Conservation (phyloP, 2,329 filamentous ascomycete species). For the Cylindrodendrum hubeiense region DNA sequence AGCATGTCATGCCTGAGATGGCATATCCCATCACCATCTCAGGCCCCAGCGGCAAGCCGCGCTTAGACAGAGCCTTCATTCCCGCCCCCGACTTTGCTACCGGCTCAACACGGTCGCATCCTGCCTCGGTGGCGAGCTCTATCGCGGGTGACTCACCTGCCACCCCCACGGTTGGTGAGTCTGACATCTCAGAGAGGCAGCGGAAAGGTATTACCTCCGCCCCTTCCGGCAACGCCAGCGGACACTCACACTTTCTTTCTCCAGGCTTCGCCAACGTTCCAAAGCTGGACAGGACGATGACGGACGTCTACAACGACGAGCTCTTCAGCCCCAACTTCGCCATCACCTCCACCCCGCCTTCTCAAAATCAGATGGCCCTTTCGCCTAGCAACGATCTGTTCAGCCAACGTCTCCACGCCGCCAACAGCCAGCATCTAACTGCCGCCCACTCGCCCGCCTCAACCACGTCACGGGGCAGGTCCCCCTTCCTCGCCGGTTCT, state of each 20-base stretch:
- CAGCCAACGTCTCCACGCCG: conserved; percentile 81
- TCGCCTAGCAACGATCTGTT: conserved; percentile 72
- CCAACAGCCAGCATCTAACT: conserved; percentile 78
- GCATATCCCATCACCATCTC: conserved; percentile 56
- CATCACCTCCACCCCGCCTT: conserved; percentile 67
- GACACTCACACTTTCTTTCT: conserved; percentile 69
- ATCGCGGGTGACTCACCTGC: conserved; percentile 70
- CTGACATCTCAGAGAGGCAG: conserved; percentile 61
- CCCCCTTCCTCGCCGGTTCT: conserved; percentile 83
- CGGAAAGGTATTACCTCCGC: conserved; percentile 64
- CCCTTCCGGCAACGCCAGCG: conserved; percentile 10
- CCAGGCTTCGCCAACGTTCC: conserved; percentile 69
- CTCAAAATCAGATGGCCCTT: conserved; percentile 59
- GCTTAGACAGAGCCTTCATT: conserved; percentile 57
- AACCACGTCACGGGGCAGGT: conserved; percentile 72
- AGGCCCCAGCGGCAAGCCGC: conserved; percentile 51
- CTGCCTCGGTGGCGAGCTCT: conserved; percentile 69
- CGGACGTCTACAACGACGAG: conserved; percentile 86
- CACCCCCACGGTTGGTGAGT: conserved; percentile 65
- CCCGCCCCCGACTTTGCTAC: conserved; percentile 60
- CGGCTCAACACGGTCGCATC: conserved; percentile 59
- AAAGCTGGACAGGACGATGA: conserved; percentile 88
- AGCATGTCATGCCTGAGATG: conserved; percentile 53
- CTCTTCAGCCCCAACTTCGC: conserved; percentile 80
- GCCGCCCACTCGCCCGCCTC: conserved; percentile 66